Evolutionary conservation across 371 early-diverging fungal genomes (phyloP).

Genomic region (Dinochytrium kinnereticum): DNA sequence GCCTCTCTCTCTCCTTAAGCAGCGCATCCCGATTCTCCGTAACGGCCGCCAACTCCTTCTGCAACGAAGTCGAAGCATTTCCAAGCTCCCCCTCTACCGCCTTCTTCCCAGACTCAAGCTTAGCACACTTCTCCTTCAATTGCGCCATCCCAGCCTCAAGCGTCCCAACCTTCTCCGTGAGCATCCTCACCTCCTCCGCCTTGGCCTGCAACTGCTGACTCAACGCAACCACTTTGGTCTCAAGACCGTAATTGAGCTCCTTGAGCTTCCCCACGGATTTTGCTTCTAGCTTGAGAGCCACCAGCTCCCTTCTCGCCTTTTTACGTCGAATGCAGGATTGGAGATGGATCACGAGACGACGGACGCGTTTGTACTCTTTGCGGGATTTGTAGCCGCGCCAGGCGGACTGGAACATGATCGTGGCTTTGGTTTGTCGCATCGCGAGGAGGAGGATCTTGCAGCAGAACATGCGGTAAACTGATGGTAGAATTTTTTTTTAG

Average conservation of each 20-base stretch:
- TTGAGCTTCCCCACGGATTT: constrained; percentile 88
- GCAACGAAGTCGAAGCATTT: not conserved
- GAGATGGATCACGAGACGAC: constrained; percentile 54
- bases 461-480: constrained; percentile 3
- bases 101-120: constrained; percentile 31
- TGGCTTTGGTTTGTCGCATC: constrained; percentile 46
- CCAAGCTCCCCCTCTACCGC: constrained; percentile 23
- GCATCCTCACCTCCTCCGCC: constrained; percentile 70
- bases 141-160: constrained; percentile 67
- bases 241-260: constrained; percentile 88
- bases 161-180: constrained; percentile 58
- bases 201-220: constrained; percentile 78
- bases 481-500: not conserved
- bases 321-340: constrained; percentile 83
- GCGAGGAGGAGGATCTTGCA: not conserved
- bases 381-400: not conserved
- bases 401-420: constrained; percentile 71
- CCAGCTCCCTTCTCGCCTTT: constrained; percentile 67
- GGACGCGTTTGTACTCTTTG: not conserved
- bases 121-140: constrained; percentile 76
- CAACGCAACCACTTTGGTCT: constrained; percentile 93
- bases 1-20: constrained; percentile 1
- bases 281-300: constrained; percentile 78
- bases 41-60: not conserved
- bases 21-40: not conserved